Base-by-base conservation (phyloP, 2,329 filamentous ascomycete genomes). In the Trichoderma sp. region DNA sequence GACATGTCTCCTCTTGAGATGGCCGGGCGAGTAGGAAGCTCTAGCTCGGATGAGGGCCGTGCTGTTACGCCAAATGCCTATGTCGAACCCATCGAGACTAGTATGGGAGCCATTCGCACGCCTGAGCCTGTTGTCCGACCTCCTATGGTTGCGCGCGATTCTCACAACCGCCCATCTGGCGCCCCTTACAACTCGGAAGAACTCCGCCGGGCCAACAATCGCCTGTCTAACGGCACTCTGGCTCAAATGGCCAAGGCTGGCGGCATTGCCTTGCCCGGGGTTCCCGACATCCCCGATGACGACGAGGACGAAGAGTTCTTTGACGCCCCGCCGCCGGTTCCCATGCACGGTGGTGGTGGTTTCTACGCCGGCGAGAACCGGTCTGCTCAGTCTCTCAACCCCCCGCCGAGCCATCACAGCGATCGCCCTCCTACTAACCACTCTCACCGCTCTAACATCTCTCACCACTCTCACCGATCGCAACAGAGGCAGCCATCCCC, bases 171-270 rank as follows among this genome's bases (percentile, higher is more conserved):
- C 63, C 94, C 94, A 6, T 84, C 86, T 1, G 90, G 88, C 72
- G 89, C 80, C 58, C 93, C 93, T 0, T 90, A 92, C 75, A 89
- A 93, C 71, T 91, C 93, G 34, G 88, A 92, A 15, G 93, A 96
- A 78, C 85, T 95, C 76, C 91, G 93, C 73, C 90, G 90, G 74
- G 93, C 93, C 66, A 96, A 94, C 76, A 94, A 92, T 75, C 91
- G 94, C 26, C 90, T 98, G 79, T 97, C 96, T 30, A 88, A 87
- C 75, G 90, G 90, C 1, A 98, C 95, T 1, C 85, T 98, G 59
- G 87, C 91, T 58, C 94, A 98, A 78, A 86, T 98, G 79, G 90
- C 89, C 36, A 92, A 91, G 75, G 92, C 92, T 59, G 89, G 88
- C 68, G 88, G 87, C 26, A 80, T 88, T 63, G 78, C 83, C 61